Conservation (phyloP, 768 basidiomycete genomes). For the Mycena polygramma region DNA sequence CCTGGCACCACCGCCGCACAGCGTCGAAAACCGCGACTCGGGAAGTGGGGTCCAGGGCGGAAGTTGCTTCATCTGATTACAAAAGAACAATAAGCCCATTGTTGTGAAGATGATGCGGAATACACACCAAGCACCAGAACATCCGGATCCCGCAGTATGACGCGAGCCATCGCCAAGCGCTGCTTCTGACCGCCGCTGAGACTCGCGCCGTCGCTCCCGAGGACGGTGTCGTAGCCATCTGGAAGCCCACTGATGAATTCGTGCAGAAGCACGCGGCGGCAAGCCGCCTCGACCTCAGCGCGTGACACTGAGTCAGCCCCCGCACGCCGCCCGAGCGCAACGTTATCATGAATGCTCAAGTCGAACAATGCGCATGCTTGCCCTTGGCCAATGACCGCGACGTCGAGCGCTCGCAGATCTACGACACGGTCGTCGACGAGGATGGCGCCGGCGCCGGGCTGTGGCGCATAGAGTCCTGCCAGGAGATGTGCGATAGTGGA, state of each 20-base stretch:
- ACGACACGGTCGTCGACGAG: slow-evolving; percentile 87
- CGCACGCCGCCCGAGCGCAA: slow-evolving; percentile 85
- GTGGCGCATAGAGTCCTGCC: slow-evolving; percentile 81
- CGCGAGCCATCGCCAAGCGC: slow-evolving; percentile 89
- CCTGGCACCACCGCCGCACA: slow-evolving; percentile 73
- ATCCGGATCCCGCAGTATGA: slow-evolving; percentile 85
- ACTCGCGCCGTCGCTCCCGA: slow-evolving; percentile 81
- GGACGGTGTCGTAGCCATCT: slow-evolving; percentile 86
- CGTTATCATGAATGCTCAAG: slow-evolving; percentile 85
- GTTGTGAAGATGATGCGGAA: slow-evolving; percentile 35
- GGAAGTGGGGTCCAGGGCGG: slow-evolving; percentile 88
- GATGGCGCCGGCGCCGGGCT: slow-evolving; percentile 75
- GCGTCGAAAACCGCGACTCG: slow-evolving; percentile 88
- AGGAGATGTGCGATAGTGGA: slow-evolving; percentile 89
- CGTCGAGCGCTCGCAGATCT: slow-evolving; percentile 75
- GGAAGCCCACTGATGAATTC: slow-evolving; percentile 90
- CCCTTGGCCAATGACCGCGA: slow-evolving; percentile 85
- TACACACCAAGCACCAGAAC: slow-evolving; percentile 91
- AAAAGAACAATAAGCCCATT: slow-evolving; percentile 54
- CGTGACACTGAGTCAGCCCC: slow-evolving; percentile 65
- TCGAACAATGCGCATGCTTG: slow-evolving; percentile 84
- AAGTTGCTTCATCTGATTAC: slow-evolving; percentile 86
- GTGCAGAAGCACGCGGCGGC: slow-evolving; percentile 86
- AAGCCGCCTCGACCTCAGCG: slow-evolving; percentile 84
- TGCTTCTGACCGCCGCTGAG: slow-evolving; percentile 95